Base-by-base conservation (phyloP, 2,329 filamentous ascomycete species). In the Trichoderma oligosporum region DNA sequence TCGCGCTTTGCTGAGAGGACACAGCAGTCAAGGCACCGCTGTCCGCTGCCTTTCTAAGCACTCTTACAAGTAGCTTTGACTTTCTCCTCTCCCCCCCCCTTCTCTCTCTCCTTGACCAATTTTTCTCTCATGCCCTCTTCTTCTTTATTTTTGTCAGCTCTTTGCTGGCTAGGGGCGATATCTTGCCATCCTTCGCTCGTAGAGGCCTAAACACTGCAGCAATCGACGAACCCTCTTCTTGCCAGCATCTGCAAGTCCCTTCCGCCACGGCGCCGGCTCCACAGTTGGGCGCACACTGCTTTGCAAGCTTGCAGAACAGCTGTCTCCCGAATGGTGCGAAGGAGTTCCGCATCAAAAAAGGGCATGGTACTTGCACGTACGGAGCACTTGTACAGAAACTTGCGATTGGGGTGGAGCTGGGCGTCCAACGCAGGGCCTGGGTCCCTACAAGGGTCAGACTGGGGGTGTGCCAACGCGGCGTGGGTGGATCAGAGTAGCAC, bases 401-500 rank as follows among this genome's bases (percentile, higher is more conserved):
- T 61, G 57, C 59, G 63, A 66, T 67, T 61, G 65, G 58, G 62
- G 57, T 49, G 51, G 62, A 65, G 47, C 42, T 56, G 53, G 53
- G 53, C 53, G 53, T 56, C 53, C 53, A 48, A 55, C 52, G 52
- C 52, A 46, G 52, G 52, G 52, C 52, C 52, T 55, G 20, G 49
- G 41, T 45, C 52, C 22, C 41, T 39, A 55, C 52, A 47, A 56
- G 44, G 53, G 44, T 58, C 48, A 7, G 25, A 42, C 62, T 60
- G 64, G 63, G 63, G 62, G 67, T 63, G 64, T 65, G 62, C 49
- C 54, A 57, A 38, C 45, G 61, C 61, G 66, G 68, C 61, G 68
- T 68, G 67, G 58, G 58, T 64, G 62, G 59, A 70, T 63, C 68
- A 69, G 63, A 39, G 69, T 72, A 64, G 64, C 65, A 70, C 69